Base-by-base conservation (phyloP, 208 protist genomes). In the Acanthamoeba healyi region DNA sequence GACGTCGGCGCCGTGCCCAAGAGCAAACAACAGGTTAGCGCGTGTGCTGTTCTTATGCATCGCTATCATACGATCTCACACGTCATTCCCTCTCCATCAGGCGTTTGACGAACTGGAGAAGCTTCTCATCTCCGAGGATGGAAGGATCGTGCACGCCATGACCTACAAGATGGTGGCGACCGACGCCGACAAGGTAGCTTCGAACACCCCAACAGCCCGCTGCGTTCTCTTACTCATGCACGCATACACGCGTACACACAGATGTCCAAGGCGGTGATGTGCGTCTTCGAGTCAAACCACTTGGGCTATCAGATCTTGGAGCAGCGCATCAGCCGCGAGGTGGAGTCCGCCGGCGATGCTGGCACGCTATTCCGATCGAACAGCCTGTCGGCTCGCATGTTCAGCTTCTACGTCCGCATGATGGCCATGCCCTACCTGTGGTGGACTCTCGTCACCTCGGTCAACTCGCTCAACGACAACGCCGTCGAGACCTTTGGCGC, bases 391-490 rank as follows among this genome's bases (percentile, higher is more conserved):
- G 40, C n/a, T n/a, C 6, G n/a, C 14, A 17, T 87, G 46, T 87
- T 87, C 79, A 87, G n/a, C 26, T 24, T 61, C 14, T 87, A 87
- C 79, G n/a, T 61, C 15, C 10, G 29, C 7, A 87, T 87, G 79
- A 24, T 34, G 40, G 79, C 40, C 46, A 5, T 87, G 40, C 79
- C 4, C 19, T 87, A 87, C 32, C 40, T 87, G 40, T 87, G 79
- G 79, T 24, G 10, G 40, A 61, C n/a, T 3, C 49, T 87, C 14
- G 79, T 87, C 34, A 5, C n/a, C 22, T 61, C 79, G 9, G 49
- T 87, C 46, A 7, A 87, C n/a, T 34, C 40, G 15, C 79, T 87
- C 79, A 87, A 87, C 46, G 79, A 87, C 79, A 61, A 51, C 79
- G 79, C 79, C 70, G 42, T 54, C 49, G 49, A 54, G 49, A 54